A percentile compares a stretch with the other conserved stretches of the same genome.
These are phyloP conservation scores for Verticillium dahliae DNA, from an alignment of 2,329 filamentous ascomycete genomes.

Conservation along the genomic window DNA sequence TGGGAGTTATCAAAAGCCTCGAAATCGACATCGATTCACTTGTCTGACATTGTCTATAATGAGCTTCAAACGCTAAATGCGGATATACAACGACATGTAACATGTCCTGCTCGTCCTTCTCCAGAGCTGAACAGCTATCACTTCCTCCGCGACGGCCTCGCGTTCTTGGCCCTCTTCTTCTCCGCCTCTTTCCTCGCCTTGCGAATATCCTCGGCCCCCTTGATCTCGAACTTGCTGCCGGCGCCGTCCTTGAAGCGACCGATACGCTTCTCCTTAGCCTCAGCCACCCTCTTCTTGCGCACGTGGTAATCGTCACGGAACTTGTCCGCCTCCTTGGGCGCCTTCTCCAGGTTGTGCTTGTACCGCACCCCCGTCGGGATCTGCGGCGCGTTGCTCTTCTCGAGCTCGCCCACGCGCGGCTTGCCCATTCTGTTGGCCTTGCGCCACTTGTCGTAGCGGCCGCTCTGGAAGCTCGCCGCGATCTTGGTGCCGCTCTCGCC, in stretches of 20 bases:
- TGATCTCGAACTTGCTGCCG: slow-evolving; percentile 72
- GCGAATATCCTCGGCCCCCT: slow-evolving; percentile 74
- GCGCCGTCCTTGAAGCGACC: slow-evolving; percentile 67
- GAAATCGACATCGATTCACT: too few relatives aligned
- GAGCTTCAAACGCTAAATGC: background rate
- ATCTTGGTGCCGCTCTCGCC: slow-evolving; percentile 96
- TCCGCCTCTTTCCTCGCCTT: slow-evolving; percentile 75
- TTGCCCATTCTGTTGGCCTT: slow-evolving; percentile 75
- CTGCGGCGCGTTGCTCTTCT: slow-evolving; percentile 37
- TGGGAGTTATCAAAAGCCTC: too few relatives aligned
- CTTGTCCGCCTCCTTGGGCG: slow-evolving; percentile 90
- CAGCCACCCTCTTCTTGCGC: slow-evolving; percentile 82
- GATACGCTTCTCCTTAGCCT: slow-evolving; percentile 77
- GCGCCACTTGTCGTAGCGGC: slow-evolving; percentile 89
- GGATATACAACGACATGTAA: background rate
- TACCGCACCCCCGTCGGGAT: slow-evolving; percentile 46
- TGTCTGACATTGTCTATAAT: too few relatives aligned
- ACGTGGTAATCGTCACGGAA: slow-evolving; percentile 84
- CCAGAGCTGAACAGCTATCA: background rate
- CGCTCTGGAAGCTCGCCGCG: slow-evolving; percentile 85
- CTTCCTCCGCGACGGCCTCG: slow-evolving; percentile 62
- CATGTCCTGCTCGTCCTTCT: background rate
- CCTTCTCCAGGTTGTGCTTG: slow-evolving; percentile 80
- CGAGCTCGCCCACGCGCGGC: slow-evolving; percentile 74
- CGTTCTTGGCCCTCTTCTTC: slow-evolving; percentile 79